Evolutionary conservation across 2,329 filamentous ascomycete species (phyloP).

Genomic region (Cylindrodendrum hubeiense): DNA sequence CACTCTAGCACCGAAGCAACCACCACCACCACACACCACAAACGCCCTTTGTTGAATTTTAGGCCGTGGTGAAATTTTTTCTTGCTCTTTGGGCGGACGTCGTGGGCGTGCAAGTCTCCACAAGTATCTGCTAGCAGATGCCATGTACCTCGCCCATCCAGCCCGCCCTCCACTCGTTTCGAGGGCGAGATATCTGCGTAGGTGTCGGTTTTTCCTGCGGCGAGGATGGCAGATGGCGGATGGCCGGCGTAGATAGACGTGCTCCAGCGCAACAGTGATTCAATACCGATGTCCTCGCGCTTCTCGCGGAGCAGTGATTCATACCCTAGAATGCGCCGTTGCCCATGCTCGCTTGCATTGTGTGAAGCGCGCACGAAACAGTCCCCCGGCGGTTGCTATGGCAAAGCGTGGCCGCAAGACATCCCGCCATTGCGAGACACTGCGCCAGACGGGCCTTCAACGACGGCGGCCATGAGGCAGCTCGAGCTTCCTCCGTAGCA

Average conservation of each 20-base stretch:
- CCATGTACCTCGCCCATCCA: conserved; percentile 41
- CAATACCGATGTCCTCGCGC: not conserved
- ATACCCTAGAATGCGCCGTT: not conserved
- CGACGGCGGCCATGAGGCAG: not conserved
- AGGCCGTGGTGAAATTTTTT: conserved; percentile 44
- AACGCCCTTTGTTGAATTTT: conserved; percentile 38
- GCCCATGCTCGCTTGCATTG: not conserved
- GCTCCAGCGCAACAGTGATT: not conserved
- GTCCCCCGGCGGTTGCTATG: conserved; percentile 8
- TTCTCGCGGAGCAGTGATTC: not conserved
- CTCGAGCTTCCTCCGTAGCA: not conserved
- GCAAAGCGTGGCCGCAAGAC: conserved; percentile 13
- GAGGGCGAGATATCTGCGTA: conserved; percentile 1
- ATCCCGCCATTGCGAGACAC: not conserved
- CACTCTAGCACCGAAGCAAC: conserved; percentile 26
- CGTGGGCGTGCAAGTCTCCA: conserved; percentile 34
- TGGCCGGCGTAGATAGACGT: not conserved
- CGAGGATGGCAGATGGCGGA: not conserved
- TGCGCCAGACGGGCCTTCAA: not conserved
- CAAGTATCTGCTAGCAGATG: conserved; percentile 47
- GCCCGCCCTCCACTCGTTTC: conserved; percentile 18
- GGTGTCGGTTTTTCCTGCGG: not conserved
- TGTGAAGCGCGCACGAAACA: conserved; percentile 17
- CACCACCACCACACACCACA: conserved; percentile 33
- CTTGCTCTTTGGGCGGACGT: conserved; percentile 17